Evolutionary conservation across 371 early-diverging fungal species (phyloP), one percentile per base, ranked within the genome.

Genomic region (Rhizopus stolonifer): DNA sequence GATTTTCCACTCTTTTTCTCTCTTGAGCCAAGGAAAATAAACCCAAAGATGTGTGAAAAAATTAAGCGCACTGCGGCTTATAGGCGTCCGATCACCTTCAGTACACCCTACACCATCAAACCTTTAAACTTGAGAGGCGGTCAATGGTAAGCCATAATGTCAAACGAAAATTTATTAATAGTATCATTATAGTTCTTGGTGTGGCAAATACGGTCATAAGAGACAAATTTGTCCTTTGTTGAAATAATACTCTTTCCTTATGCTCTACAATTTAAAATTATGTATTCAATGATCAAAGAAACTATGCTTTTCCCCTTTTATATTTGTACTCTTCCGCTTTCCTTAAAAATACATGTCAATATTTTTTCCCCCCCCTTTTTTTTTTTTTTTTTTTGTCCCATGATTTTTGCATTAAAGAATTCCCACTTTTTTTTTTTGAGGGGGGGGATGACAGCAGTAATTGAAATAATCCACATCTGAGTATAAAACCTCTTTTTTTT

Each of bases 171-270:
- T 39, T 19, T 25, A 21, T n/a, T 46, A 46, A 21, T n/a, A 18
- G 23, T 34, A n/a, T 14, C 31, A 46, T 7, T 14, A 14, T 55
- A 74, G 75, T 42, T 29, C 67, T 39, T 74, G 75, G 75, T 74
- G 77, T 46, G 77, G 77, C 22, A 70, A 72, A 61, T 77, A 77
- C 29, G 77, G 77, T 6, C 77, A 77, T 43, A 64, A 65, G 40
- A 40, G 61, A 45, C 18, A 33, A 21, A 26, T 17, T 6, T 77
- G 77, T 48, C 73, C 77, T 42, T 36, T 67, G 1, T 61, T 76
- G 38, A 68, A 69, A 49, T 76, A 61, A n/a, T 31, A 15, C 11
- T 31, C n/a, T 22, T 17, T 1, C 21, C 14, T 31, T 29, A 15
- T 24, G 21, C 31, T 10, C 31, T 29, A 29, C n/a, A n/a, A n/a